Base-by-base conservation (phyloP, 345 rosid genomes). In the Eucalyptus melliodora region DNA sequence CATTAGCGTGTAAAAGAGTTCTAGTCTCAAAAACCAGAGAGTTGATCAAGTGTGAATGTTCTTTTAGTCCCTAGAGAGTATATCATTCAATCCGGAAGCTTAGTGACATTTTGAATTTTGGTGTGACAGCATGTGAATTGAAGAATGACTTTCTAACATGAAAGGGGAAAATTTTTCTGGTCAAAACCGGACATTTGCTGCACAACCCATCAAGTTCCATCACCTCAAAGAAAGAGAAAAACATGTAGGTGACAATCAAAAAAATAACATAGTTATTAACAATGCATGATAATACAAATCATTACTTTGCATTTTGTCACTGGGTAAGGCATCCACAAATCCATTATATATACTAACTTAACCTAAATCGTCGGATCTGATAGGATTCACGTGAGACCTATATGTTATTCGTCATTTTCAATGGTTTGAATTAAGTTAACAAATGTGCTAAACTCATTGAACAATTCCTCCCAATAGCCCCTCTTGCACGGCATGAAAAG, bases 351-450 rank as follows among this genome's bases (percentile, higher is more conserved):
- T 19, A 19, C 0, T 21, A 72, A 37, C 3, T 72, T 72, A 72
- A 37, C 21, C 4, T 72, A 42, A 37, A 72, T 72, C 5, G 5
- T 72, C 27, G 1, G 1, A 72, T 72, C 2, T 10, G 2, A 6
- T 37, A 2, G 5, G 4, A 19, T 72, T 0, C 45, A 19, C 3
- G 2, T 72, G 13, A 31, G 12, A 16, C 11, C 2, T 1, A 72
- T 5, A 5, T 37, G 1, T 5, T 9, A 69, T 69, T 16, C 7
- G 7, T 6, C 15, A 37, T 72, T 19, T 72, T 37, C 26, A 37
- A 72, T 37, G 4, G 3, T 19, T 23, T 5, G 0, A 72, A 37
- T 2, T 72, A 23, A 19, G 14, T 72, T 37, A 37, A 11, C 27
- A 21, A 11, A 37, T 72, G 13, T 9, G 11, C 13, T 16, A 9